Evolutionary conservation across 1,139 yeast species (phyloP).

Genomic region (Nadsonia starkeyi-henricii): DNA sequence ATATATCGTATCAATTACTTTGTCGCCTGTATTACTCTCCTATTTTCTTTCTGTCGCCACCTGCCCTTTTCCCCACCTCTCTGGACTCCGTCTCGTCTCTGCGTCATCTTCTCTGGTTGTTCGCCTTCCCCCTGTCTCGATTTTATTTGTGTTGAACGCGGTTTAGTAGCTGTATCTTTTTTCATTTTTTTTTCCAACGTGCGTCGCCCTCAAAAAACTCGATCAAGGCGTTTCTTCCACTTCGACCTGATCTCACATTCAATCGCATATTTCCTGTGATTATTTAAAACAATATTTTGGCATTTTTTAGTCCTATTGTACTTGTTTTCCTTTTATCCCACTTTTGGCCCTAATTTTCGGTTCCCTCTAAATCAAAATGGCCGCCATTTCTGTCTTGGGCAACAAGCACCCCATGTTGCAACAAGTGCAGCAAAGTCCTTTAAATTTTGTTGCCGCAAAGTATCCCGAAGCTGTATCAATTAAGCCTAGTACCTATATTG

Average conservation of each 20-base stretch:
- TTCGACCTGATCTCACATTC: neutral
- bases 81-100: too few species aligned
- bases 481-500: slow-evolving; percentile 15
- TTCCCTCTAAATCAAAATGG: neutral
- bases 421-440: slow-evolving; percentile 43
- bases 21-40: too few species aligned
- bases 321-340: neutral
- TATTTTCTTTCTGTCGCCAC: too few species aligned
- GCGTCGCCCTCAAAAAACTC: neutral
- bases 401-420: slow-evolving; percentile 26
- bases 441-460: slow-evolving; percentile 43
- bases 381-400: neutral
- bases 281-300: too few species aligned
- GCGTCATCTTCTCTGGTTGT: too few species aligned
- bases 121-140: too few species aligned
- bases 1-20: too few species aligned
- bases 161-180: too few species aligned
- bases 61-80: too few species aligned
- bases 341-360: neutral
- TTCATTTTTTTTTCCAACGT: neutral
- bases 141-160: too few species aligned
- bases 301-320: neutral
- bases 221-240: neutral
- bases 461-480: slow-evolving; percentile 27
- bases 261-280: too few species aligned